phyloP scores from a whole-genome alignment of 306 rosid species.

The Prunus fruticosa region DNA sequence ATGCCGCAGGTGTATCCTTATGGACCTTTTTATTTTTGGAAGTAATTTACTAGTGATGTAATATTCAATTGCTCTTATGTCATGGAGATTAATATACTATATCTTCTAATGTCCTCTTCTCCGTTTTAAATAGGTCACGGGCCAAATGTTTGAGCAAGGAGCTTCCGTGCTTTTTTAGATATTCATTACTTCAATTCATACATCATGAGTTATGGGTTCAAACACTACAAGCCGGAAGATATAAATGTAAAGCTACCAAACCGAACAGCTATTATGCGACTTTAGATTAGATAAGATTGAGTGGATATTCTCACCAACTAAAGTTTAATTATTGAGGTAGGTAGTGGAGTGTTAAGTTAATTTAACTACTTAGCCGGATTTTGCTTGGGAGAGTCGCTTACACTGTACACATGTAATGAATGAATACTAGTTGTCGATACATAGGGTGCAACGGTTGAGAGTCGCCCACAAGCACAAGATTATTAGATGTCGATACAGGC shows the following conservation, averaged over 20 bases:
- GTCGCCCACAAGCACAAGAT: too few species aligned
- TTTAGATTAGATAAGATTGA: background rate
- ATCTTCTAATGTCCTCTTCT: background rate
- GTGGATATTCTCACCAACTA: background rate
- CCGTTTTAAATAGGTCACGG: background rate
- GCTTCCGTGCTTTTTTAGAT: background rate
- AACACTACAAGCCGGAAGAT: background rate
- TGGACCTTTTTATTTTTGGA: background rate
- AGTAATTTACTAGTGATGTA: background rate
- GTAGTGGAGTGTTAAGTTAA: background rate
- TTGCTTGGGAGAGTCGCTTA: too few species aligned
- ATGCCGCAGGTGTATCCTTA: background rate
- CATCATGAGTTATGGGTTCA: background rate
- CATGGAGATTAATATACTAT: background rate
- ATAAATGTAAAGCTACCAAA: background rate
- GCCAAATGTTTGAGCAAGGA: background rate
- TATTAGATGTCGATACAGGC: too few species aligned
- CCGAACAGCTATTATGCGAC: background rate
- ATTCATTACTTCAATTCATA: too few species aligned
- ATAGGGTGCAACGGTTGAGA: too few species aligned
- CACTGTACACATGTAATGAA: too few species aligned
- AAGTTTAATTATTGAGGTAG: background rate
- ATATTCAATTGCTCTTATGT: background rate
- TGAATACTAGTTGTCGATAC: too few species aligned
- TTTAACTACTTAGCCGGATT: too few species aligned